phyloP scores from a whole-genome alignment of 345 rosid genomes.

The Raphanus sativus region DNA sequence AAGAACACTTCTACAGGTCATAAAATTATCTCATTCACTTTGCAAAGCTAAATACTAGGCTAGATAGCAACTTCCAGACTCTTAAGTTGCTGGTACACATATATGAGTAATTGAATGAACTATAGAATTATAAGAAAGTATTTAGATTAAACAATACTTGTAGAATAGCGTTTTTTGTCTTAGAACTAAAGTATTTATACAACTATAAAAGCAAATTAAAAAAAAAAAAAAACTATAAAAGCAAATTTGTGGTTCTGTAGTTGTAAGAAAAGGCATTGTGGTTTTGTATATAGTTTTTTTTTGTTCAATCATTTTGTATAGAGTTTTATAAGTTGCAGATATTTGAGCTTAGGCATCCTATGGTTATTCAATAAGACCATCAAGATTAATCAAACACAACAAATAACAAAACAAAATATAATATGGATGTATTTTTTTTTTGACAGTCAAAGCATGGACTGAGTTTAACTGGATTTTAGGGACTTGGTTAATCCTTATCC shows the following conservation, averaged over 20 bases:
- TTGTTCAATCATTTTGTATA: no score
- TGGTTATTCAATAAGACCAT: background rate
- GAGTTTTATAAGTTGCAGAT: background rate
- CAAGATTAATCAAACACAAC: background rate
- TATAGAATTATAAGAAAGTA: background rate
- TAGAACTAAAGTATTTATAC: background rate
- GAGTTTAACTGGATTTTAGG: conserved; percentile 15
- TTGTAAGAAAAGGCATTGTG: background rate
- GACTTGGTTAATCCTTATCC: conserved; percentile 14
- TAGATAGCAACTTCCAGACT: background rate
- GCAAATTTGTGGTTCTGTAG: background rate
- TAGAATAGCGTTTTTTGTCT: background rate
- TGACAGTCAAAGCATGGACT: conserved; percentile 25
- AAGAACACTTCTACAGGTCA: background rate
- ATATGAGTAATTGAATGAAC: background rate
- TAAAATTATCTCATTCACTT: background rate
- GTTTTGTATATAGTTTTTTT: background rate
- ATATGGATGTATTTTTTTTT: background rate
- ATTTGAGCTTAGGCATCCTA: background rate
- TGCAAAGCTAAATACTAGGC: background rate
- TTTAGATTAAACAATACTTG: background rate
- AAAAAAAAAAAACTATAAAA: no score
- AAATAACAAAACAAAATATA: background rate
- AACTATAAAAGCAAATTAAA: no score
- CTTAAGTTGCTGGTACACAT: background rate